phyloP scores from a whole-genome alignment of 192 early-diverging fungal species.

The Entomortierella lignicola region DNA sequence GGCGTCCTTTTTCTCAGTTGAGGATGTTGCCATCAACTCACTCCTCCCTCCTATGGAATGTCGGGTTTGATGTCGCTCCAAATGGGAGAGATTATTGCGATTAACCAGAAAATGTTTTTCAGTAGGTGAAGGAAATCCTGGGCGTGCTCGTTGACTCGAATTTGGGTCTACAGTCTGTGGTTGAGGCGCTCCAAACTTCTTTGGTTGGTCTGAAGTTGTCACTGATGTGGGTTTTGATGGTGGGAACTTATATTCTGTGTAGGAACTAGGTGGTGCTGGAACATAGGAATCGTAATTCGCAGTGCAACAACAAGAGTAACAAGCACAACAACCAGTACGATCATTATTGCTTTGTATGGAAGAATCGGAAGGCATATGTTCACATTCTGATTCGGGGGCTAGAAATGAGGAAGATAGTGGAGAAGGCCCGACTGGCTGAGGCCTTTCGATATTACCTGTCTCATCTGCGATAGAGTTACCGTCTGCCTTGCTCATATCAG shows the following conservation, averaged over 20 bases:
- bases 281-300: background rate
- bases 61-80: background rate
- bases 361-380: background rate
- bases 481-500: constrained; percentile 7
- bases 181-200: background rate
- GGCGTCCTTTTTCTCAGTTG: background rate
- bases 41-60: background rate
- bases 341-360: background rate
- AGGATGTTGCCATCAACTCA: background rate
- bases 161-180: background rate
- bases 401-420: background rate
- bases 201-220: background rate
- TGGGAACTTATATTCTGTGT: background rate
- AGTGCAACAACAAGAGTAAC: background rate
- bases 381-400: background rate
- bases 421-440: background rate
- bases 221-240: background rate
- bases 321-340: background rate
- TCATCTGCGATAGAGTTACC: background rate
- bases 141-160: background rate
- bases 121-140: constrained; percentile 9
- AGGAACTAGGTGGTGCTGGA: background rate
- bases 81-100: background rate
- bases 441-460: constrained; percentile 2
- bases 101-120: constrained; percentile 17